Percentiles rank a stretch among this genome's conserved stretches.
Evolutionary conservation across 2,329 filamentous ascomycete species (phyloP).

Genomic region (Epichloe baconii): DNA sequence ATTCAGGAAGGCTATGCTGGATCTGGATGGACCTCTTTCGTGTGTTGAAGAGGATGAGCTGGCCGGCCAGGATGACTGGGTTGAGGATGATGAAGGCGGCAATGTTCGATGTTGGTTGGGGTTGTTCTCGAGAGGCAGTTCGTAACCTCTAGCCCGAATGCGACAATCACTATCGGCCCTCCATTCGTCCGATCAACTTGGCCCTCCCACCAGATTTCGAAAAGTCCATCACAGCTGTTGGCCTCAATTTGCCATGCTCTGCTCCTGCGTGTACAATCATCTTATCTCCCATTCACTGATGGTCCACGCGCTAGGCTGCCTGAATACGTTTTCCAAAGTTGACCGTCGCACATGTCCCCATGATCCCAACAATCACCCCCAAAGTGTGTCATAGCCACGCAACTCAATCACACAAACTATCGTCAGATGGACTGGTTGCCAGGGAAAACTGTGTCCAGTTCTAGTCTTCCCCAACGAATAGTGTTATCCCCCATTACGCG

Average conservation of each 20-base stretch:
- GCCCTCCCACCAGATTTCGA: too few species aligned
- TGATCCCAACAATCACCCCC: background rate
- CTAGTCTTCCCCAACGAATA: background rate
- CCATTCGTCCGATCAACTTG: too few species aligned
- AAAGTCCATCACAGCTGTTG: too few species aligned
- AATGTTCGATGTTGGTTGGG: constrained; percentile 57
- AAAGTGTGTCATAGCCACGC: background rate
- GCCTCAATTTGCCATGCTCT: background rate
- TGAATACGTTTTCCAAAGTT: background rate
- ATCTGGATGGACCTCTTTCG: constrained; percentile 32
- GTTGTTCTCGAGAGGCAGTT: constrained; percentile 30
- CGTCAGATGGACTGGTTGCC: background rate
- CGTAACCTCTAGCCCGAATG: constrained; percentile 4
- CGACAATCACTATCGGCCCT: too few species aligned
- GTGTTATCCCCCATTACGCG: background rate
- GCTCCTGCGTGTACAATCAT: background rate
- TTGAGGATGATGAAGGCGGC: constrained; percentile 32
- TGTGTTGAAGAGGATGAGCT: constrained; percentile 48
- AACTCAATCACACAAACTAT: background rate
- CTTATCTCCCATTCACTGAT: background rate
- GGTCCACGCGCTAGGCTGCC: background rate
- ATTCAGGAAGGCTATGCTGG: constrained; percentile 49
- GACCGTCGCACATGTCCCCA: background rate
- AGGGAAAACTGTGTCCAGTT: background rate
- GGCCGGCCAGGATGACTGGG: constrained; percentile 63